Percentiles rank a stretch among this genome's conserved stretches.
These are phyloP conservation scores for Chimonanthus salicifolius DNA, from an alignment of 164 flowering plant genomes.

Conservation along the genomic window DNA sequence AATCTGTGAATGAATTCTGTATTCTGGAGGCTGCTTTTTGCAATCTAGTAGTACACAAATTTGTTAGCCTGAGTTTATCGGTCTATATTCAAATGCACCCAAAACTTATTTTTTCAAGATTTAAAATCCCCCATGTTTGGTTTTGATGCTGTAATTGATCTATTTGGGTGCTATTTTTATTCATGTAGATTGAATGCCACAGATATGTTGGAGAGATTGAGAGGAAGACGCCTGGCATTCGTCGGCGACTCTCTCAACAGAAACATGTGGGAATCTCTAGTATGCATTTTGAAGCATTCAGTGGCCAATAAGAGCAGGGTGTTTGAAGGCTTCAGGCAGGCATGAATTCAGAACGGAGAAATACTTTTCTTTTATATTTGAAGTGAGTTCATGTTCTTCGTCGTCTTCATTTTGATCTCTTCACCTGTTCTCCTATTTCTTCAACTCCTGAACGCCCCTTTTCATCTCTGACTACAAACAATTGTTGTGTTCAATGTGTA, in stretches of 20 bases:
- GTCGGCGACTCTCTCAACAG: conserved; percentile 52
- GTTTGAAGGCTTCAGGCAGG: conserved; percentile 36
- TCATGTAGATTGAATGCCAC: conserved; percentile 29
- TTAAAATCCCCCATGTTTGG: background rate
- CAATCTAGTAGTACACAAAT: too few species aligned
- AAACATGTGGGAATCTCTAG: conserved; percentile 55
- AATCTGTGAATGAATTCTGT: too few species aligned
- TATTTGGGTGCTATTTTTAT: background rate
- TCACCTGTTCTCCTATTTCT: too few species aligned
- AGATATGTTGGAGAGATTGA: conserved; percentile 29
- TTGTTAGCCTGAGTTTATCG: background rate
- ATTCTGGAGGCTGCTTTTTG: too few species aligned
- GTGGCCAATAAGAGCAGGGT: conserved; percentile 28
- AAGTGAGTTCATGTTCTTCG: conserved; percentile 12
- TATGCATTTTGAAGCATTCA: conserved; percentile 34
- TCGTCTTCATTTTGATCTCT: background rate
- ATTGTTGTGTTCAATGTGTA: too few species aligned
- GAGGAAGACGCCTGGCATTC: conserved; percentile 41
- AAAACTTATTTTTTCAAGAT: background rate
- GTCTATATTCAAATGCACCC: conserved; percentile 5
- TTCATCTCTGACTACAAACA: too few species aligned
- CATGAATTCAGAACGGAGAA: conserved; percentile 29
- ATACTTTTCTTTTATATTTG: conserved; percentile 30
- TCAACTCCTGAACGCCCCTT: too few species aligned
- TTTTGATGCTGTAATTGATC: background rate